Base-by-base conservation (phyloP, 2,329 filamentous ascomycete genomes). In the Falciphora oryzae region DNA sequence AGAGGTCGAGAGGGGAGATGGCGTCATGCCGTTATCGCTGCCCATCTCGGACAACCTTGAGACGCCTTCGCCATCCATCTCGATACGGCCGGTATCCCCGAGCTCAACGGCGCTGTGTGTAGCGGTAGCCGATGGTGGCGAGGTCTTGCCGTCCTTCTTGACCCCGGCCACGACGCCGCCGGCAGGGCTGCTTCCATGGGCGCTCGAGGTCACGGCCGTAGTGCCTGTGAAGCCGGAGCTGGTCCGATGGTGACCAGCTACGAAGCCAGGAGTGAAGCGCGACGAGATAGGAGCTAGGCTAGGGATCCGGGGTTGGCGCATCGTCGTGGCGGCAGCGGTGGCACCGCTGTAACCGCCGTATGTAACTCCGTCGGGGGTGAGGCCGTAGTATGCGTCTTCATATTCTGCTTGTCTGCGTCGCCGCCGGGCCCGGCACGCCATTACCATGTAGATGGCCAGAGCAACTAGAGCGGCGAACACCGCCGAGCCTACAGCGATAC, bases 341-440 rank as follows among this genome's bases (percentile, higher is more conserved):
- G 7, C 57, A 31, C 58, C 58, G 16, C 58, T 35, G 22, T 63
- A 50, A 13, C 62, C 78, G 1, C 76, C 73, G 3, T 64, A 64
- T 2, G 53, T 50, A 65, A 68, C 60, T 62, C 66, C 65, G 57
- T 71, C 68, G 4, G 67, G 44, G 53, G 78, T 78, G 10, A 57
- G 3, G 68, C 75, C 77, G 68, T 77, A 79, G 70, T 77, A 80
- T 22, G 71, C 65, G 66, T 81, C 79, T 14, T 66, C 68, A 29
- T 66, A 65, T 16, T 62, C 61, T n/a, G 62, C 59, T 29, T 50
- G 53, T 25, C 56, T 57, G 14, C 53, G 59, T 13, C 35, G 29
- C 29, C 44, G 59, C 22, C 28, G 44, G 18, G 56, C 63, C 53
- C 50, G 64, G 27, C 66, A 66, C 38, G 63, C 44, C 18, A 68